Evolutionary conservation across 352 stramenopile genomes (phyloP).

Genomic region (Phytophthora sansomeana): DNA sequence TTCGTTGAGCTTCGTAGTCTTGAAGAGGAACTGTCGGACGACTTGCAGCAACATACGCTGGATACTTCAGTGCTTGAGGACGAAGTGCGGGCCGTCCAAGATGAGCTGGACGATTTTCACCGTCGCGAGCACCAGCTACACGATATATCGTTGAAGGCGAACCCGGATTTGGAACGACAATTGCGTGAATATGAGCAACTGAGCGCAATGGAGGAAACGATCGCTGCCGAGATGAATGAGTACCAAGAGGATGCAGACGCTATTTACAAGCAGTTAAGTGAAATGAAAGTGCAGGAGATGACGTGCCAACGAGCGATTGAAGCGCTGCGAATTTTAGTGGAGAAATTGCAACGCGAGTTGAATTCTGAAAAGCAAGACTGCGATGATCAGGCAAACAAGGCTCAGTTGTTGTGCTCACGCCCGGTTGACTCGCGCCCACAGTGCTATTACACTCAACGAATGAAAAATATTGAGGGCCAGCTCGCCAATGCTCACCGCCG

Average conservation of each 20-base stretch:
- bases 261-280: conserved; percentile 79
- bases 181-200: conserved; percentile 67
- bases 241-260: conserved; percentile 68
- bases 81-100: conserved; percentile 59
- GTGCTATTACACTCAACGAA: conserved; percentile 80
- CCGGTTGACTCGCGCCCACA: conserved; percentile 68
- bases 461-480: conserved; percentile 81
- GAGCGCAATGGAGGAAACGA: conserved; percentile 52
- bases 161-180: conserved; percentile 72
- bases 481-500: conserved; percentile 76
- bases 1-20: conserved; percentile 63
- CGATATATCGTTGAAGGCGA: conserved; percentile 63
- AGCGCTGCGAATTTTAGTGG: conserved; percentile 52
- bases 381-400: conserved; percentile 66
- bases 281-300: conserved; percentile 76
- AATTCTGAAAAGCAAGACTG: conserved; percentile 60
- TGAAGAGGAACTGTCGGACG: conserved; percentile 75
- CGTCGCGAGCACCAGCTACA: conserved; percentile 61
- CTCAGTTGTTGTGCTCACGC: conserved; percentile 67
- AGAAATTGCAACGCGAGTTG: conserved; percentile 59
- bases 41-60: conserved; percentile 66
- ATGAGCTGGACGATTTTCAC: conserved; percentile 53
- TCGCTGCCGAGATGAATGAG: conserved; percentile 57
- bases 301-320: conserved; percentile 60
- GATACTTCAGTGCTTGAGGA: conserved; percentile 82